Percentiles rank a stretch among this genome's conserved stretches.
Evolutionary conservation across 2,329 filamentous ascomycete species (phyloP).

Genomic region (Trichoderma pleuroti): DNA sequence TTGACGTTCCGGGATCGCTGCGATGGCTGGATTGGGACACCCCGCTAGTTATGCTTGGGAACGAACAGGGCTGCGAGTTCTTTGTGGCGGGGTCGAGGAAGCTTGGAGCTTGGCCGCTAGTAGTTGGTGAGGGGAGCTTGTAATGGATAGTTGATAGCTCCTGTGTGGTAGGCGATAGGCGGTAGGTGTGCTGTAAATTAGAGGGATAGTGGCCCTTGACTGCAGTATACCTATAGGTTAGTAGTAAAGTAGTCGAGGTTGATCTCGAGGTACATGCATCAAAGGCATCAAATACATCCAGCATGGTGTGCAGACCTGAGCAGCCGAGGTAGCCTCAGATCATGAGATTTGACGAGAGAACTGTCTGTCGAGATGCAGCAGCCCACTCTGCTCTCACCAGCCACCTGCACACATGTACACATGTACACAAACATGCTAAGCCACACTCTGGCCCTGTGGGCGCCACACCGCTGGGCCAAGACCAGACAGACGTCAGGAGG

Average conservation of each 20-base stretch:
- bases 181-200: not conserved
- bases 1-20: slow-evolving; percentile 7
- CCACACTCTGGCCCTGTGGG: not conserved
- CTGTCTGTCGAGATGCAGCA: not conserved
- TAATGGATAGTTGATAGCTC: not conserved
- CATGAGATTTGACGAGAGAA: not conserved
- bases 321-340: not conserved
- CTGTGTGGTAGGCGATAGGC: not conserved
- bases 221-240: no score
- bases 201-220: not conserved
- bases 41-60: slow-evolving; percentile 2
- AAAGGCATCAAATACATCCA: not conserved
- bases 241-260: no score
- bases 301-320: not conserved
- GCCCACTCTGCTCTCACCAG: not conserved
- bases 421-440: not conserved
- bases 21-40: slow-evolving; percentile 4
- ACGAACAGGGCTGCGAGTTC: not conserved
- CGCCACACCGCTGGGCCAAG: not conserved
- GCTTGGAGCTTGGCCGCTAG: slow-evolving; percentile 6
- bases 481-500: no score
- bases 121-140: not conserved
- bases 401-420: not conserved
- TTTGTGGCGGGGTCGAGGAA: not conserved
- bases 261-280: no score